phyloP scores from a whole-genome alignment of 176 grass and related monocot genomes.

The Oryza rufipogon region DNA sequence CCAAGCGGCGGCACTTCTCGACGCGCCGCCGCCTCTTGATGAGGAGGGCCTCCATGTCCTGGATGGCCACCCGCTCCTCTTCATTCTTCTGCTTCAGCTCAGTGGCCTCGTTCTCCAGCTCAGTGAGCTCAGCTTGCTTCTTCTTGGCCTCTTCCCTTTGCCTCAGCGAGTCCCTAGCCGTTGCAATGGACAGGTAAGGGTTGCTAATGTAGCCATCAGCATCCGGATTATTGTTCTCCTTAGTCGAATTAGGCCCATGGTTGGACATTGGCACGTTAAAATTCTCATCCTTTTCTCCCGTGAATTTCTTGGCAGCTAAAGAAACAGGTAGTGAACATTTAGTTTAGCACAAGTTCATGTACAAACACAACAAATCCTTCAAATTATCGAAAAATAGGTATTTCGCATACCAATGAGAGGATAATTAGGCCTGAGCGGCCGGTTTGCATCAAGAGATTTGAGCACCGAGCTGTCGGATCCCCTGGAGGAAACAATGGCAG shows the following conservation, averaged over 20 bases:
- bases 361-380: background rate
- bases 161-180: slow-evolving; percentile 90
- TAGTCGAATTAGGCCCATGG: slow-evolving; percentile 46
- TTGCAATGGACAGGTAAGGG: slow-evolving; percentile 78
- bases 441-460: slow-evolving; percentile 72
- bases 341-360: background rate
- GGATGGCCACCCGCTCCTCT: slow-evolving; percentile 63
- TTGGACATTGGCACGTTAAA: background rate
- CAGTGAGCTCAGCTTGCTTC: slow-evolving; percentile 70
- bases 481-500: slow-evolving; percentile 66
- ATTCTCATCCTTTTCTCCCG: slow-evolving; percentile 52
- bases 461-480: slow-evolving; percentile 66
- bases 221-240: slow-evolving; percentile 77
- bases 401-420: slow-evolving; percentile 64
- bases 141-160: slow-evolving; percentile 82
- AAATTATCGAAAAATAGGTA: background rate
- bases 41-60: slow-evolving; percentile 73
- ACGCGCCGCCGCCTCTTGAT: slow-evolving; percentile 67
- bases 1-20: slow-evolving; percentile 74
- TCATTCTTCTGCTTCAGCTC: slow-evolving; percentile 75
- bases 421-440: slow-evolving; percentile 57
- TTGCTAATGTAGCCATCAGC: slow-evolving; percentile 56
- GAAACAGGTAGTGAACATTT: background rate
- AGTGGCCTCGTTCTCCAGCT: slow-evolving; percentile 63
- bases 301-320: slow-evolving; percentile 73